These are phyloP conservation scores for Hylodesmum podocarpum DNA, from an alignment of 306 rosid species.

Conservation along the genomic window DNA sequence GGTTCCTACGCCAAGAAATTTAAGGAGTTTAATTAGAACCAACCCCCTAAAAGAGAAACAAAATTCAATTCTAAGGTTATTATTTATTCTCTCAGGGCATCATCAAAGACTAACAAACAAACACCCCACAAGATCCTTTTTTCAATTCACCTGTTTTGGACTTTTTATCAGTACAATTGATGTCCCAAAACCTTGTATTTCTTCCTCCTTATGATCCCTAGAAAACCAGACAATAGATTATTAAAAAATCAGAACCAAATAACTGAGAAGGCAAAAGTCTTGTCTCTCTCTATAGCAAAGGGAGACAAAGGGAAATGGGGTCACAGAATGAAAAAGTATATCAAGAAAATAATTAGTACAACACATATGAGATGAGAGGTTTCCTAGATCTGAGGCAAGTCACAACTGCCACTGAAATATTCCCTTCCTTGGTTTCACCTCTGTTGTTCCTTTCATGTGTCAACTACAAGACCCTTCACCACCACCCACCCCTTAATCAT, in stretches of 20 bases:
- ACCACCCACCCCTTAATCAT: slow-evolving; percentile 9
- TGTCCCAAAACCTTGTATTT: slow-evolving; percentile 28
- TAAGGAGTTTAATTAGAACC: slow-evolving; percentile 20
- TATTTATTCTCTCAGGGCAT: background rate
- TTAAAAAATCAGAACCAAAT: slow-evolving; percentile 24
- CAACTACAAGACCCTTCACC: slow-evolving; percentile 22
- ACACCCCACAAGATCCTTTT: slow-evolving; percentile 29
- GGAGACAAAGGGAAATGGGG: slow-evolving; percentile 34
- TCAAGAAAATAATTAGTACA: background rate
- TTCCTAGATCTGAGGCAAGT: slow-evolving; percentile 60
- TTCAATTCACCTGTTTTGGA: slow-evolving; percentile 31
- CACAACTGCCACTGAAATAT: slow-evolving; percentile 41
- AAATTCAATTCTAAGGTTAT: slow-evolving; percentile 13
- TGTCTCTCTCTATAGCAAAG: slow-evolving; percentile 23
- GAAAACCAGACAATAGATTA: slow-evolving; percentile 21
- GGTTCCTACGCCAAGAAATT: slow-evolving; percentile 34
- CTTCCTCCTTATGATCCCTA: slow-evolving; percentile 38
- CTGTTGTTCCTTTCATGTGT: slow-evolving; percentile 41
- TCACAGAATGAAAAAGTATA: slow-evolving; percentile 22
- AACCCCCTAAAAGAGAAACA: slow-evolving; percentile 15
- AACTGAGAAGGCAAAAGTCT: slow-evolving; percentile 19
- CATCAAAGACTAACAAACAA: slow-evolving; percentile 19
- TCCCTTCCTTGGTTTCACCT: slow-evolving; percentile 18
- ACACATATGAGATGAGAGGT: slow-evolving; percentile 21
- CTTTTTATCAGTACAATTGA: slow-evolving; percentile 5